Percentiles rank a stretch among this genome's conserved stretches.
Evolutionary conservation across 306 rosid species (phyloP).

Genomic region (Acacia crassicarpa): DNA sequence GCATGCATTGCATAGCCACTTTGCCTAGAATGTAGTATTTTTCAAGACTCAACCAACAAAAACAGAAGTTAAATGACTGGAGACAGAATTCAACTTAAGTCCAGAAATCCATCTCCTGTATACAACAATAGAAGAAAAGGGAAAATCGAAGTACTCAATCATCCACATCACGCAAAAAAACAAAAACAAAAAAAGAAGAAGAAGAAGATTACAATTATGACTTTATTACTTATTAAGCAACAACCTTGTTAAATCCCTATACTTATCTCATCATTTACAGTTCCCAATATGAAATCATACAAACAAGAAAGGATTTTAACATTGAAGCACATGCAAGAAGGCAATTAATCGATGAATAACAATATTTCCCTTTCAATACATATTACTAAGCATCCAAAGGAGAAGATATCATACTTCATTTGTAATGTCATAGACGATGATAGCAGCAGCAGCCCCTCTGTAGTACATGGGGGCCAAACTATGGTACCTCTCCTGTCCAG

Average conservation of each 20-base stretch:
- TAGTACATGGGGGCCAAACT: constrained; percentile 73
- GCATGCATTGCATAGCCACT: not conserved
- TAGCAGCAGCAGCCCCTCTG: constrained; percentile 73
- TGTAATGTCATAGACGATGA: constrained; percentile 67
- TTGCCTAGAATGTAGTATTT: constrained; percentile 7
- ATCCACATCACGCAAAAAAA: not conserved
- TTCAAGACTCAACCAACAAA: not conserved
- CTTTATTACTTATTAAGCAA: not conserved
- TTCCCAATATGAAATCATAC: not conserved
- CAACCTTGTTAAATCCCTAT: not conserved
- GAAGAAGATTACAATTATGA: not conserved
- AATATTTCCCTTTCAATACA: not conserved
- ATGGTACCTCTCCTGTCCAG: constrained; percentile 68
- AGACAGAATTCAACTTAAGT: not conserved
- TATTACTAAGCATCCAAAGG: constrained; percentile 22
- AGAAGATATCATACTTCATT: constrained; percentile 40
- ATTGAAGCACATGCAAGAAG: not conserved
- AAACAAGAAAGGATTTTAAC: not conserved
- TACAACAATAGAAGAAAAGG: constrained; percentile 6
- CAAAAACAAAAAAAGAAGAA: not conserved
- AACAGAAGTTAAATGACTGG: not conserved
- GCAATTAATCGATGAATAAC: not conserved
- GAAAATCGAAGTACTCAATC: not conserved
- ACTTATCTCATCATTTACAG: not conserved
- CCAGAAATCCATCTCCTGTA: constrained; percentile 15